These are phyloP conservation scores for Pythium biforme DNA, from an alignment of 352 stramenopile genomes.

Conservation along the genomic window DNA sequence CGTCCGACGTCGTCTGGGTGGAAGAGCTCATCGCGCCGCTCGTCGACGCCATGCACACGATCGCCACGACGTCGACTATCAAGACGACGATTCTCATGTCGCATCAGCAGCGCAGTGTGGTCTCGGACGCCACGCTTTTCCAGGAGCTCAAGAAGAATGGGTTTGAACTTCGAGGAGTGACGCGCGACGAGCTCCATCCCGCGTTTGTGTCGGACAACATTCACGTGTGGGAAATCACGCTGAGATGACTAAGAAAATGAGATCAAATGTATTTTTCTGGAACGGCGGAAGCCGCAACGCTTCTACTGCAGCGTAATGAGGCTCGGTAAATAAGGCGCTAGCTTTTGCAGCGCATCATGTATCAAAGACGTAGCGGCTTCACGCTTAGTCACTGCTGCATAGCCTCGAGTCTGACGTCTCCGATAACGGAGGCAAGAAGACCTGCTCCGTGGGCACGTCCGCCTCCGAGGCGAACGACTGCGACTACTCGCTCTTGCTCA, in stretches of 20 bases:
- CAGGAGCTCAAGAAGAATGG: conserved; percentile 38
- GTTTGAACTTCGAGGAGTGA: conserved; percentile 31
- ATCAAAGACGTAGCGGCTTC: too few species aligned
- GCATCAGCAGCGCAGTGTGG: conserved; percentile 63
- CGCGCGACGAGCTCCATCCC: conserved; percentile 34
- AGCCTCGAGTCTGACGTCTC: too few species aligned
- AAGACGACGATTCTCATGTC: conserved; percentile 60
- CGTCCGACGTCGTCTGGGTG: conserved; percentile 91
- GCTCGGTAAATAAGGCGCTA: too few species aligned
- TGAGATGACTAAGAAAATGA: conserved; percentile 2
- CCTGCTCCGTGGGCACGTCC: too few species aligned
- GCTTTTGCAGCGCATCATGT: neutral
- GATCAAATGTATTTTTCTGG: neutral
- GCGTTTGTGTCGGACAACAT: conserved; percentile 45
- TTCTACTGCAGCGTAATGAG: neutral
- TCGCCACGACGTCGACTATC: conserved; percentile 40
- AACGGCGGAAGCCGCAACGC: too few species aligned
- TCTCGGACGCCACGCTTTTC: conserved; percentile 63
- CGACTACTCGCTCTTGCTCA: neutral
- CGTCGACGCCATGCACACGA: conserved; percentile 61
- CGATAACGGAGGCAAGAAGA: too few species aligned
- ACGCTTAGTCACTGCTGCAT: too few species aligned
- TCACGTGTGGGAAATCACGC: conserved; percentile 43
- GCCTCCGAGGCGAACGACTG: neutral
- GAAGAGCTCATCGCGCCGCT: conserved; percentile 85